Conservation (phyloP, 2,329 filamentous ascomycete genomes). For the Diatrype stigma region DNA sequence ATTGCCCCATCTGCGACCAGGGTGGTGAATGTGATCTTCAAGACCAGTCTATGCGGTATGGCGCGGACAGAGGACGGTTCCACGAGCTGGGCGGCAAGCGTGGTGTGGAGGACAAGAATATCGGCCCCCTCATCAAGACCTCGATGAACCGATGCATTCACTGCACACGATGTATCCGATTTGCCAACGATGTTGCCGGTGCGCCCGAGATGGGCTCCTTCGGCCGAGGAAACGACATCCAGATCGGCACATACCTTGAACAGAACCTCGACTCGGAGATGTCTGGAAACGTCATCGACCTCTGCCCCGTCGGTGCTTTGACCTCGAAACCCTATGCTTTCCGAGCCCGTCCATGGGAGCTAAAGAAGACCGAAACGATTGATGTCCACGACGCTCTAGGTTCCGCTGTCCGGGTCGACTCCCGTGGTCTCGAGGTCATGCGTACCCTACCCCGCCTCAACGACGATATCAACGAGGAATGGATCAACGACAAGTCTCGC, state of each 20-base stretch:
- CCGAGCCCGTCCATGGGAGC: conserved; percentile 92
- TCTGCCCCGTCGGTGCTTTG: conserved; percentile 94
- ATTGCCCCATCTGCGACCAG: conserved; percentile 97
- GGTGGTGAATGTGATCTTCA: conserved; percentile 98
- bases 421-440: conserved; percentile 93
- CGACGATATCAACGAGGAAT: conserved; percentile 98
- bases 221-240: conserved; percentile 92
- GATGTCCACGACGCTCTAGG: conserved; percentile 91
- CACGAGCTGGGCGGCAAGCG: conserved; percentile 95
- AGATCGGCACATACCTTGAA: conserved; percentile 98
- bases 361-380: conserved; percentile 93
- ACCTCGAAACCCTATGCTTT: conserved; percentile 98
- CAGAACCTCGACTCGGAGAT: conserved; percentile 89
- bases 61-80: conserved; percentile 91
- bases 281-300: conserved; percentile 95
- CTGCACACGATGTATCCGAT: conserved; percentile 95
- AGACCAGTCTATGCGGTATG: conserved; percentile 99
- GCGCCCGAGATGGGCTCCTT: conserved; percentile 92
- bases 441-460: conserved; percentile 88
- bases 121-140: conserved; percentile 95
- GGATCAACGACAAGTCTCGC: conserved; percentile 98
- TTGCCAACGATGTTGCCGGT: conserved; percentile 95
- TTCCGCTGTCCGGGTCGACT: conserved; percentile 91
- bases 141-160: conserved; percentile 99
- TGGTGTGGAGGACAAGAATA: conserved; percentile 99